Evolutionary conservation across 2,329 filamentous ascomycete genomes (phyloP), one percentile per base, ranked within the genome.

Genomic region (Penicillium fuscoglaucum): DNA sequence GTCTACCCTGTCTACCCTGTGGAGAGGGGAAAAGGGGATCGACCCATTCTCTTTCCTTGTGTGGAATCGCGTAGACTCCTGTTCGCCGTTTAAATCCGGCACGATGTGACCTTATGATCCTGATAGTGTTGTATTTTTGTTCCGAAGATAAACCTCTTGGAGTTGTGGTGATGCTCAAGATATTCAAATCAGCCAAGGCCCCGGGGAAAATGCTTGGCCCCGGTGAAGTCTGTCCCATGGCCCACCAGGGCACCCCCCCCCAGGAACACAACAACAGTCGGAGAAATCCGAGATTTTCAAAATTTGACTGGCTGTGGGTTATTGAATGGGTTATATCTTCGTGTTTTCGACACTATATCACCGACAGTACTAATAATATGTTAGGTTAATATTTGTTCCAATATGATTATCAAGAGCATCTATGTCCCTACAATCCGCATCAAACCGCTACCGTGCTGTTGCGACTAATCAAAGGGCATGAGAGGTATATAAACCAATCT

Each of bases 401-500:
- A 45, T 43, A 9, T 43, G 12, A 54, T 37, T 43, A 46, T 43
- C 8, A 46, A 26, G 44, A 21, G 35, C 35, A 43, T 54, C 49
- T 57, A 54, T 57, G 35, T 54, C 33, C 55, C 35, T 43, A 47
- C 21, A 35, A 29, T n/a, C n/a, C 35, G 26, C 35, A 54, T n/a
- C 35, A 37, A 43, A 39, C 50, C 21, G 7, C 13, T 48, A 37
- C 21, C 28, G 28, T 28, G 28, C 33, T 47, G 35, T 41, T 28
- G 33, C 52, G 35, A 53, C 31, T 31, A 31, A 55, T 57, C 26
- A 52, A 44, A 41, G 37, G 37, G 48, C 29, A 45, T 39, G 19
- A 39, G 35, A 57, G 60, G 54, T 62, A 62, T 58, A 57, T 57
- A 58, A 47, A 52, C 52, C 62, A 66, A 55, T 66, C 65, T 67